phyloP scores from a whole-genome alignment of 768 basidiomycete genomes.

The Infundibulicybe gibba region DNA sequence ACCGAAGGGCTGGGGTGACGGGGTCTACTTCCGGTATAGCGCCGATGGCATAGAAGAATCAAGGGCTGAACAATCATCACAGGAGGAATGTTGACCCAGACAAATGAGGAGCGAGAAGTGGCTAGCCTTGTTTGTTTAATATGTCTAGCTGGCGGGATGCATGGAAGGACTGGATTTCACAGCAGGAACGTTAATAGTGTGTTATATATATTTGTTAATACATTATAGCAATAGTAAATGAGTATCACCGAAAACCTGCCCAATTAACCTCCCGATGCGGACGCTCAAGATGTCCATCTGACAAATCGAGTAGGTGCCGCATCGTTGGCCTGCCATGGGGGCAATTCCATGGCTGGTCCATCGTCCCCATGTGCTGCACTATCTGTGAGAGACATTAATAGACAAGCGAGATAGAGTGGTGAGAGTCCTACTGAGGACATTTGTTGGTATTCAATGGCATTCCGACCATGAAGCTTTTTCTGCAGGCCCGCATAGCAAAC shows the following conservation, averaged over 20 bases:
- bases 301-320: slow-evolving; percentile 67
- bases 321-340: slow-evolving; percentile 86
- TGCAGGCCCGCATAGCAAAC: slow-evolving; percentile 96
- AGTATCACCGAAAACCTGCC: slow-evolving; percentile 16
- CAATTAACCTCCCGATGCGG: slow-evolving; percentile 27
- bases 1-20: too few species aligned
- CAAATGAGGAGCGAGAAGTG: too few species aligned
- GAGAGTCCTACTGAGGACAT: slow-evolving; percentile 67
- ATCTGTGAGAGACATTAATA: slow-evolving; percentile 39
- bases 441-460: slow-evolving; percentile 71
- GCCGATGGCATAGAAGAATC: neutral
- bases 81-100: too few species aligned
- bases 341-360: slow-evolving; percentile 86
- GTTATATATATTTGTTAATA: too few species aligned
- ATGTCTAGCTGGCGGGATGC: too few species aligned
- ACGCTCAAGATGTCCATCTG: slow-evolving; percentile 8
- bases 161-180: too few species aligned
- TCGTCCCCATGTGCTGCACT: slow-evolving; percentile 77
- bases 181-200: too few species aligned
- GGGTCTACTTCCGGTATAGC: too few species aligned
- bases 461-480: slow-evolving; percentile 96
- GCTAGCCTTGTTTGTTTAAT: too few species aligned
- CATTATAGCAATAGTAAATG: neutral
- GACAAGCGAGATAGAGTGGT: neutral
- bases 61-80: too few species aligned